A percentile compares a stretch with the other conserved stretches of the same genome.
phyloP scores from a whole-genome alignment of 306 rosid species.

The Luffa aegyptiaca region DNA sequence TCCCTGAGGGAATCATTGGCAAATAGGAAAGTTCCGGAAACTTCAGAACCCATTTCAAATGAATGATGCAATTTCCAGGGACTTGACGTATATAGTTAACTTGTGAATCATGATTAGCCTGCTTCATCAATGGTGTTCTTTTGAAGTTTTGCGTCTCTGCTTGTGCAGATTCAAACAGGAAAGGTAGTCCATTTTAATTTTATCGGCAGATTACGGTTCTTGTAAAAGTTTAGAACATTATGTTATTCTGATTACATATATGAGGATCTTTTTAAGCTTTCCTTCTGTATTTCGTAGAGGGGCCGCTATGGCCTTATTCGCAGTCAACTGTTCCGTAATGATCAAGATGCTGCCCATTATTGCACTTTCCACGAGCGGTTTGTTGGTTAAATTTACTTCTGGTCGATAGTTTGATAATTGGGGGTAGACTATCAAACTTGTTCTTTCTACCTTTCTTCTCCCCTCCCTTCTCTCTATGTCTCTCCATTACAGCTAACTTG shows the following conservation, averaged over 20 bases:
- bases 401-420: background rate
- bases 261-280: background rate
- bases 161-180: constrained; percentile 1
- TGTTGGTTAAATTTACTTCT: background rate
- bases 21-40: constrained; percentile 23
- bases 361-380: background rate
- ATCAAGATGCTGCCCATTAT: background rate
- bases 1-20: constrained; percentile 31
- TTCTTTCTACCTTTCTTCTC: background rate
- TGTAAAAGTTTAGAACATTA: background rate
- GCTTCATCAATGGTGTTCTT: background rate
- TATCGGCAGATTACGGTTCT: background rate
- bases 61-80: background rate
- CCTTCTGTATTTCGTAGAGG: background rate
- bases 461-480: background rate
- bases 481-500: background rate
- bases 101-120: background rate
- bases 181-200: background rate
- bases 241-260: background rate
- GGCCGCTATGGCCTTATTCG: background rate
- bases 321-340: background rate
- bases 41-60: constrained; percentile 18
- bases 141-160: background rate
- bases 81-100: background rate
- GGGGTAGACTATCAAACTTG: background rate